Percentiles rank a stretch among this genome's conserved stretches.
Evolutionary conservation across 108 stramenopile species (phyloP).

Genomic region (Cyclotella atomus): DNA sequence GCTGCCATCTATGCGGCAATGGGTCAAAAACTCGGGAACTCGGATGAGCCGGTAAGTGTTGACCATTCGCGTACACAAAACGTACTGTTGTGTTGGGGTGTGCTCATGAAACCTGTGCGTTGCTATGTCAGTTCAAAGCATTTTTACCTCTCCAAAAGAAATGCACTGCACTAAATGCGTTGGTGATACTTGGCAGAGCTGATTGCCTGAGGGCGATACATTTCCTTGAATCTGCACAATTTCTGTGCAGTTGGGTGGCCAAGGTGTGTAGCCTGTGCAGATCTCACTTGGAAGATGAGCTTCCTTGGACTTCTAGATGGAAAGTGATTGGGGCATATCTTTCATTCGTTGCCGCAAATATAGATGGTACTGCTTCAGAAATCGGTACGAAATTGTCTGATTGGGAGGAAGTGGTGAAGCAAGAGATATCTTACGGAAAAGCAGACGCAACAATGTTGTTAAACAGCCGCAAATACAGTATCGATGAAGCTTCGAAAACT

Average conservation of each 20-base stretch:
- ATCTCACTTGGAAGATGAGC: slow-evolving; percentile 25
- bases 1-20: slow-evolving; percentile 83
- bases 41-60: slow-evolving; percentile 57
- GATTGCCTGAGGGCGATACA: slow-evolving; percentile 81
- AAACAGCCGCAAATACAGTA: slow-evolving; percentile 7
- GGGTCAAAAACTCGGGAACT: slow-evolving; percentile 72
- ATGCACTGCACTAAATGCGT: slow-evolving; percentile 69
- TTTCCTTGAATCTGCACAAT: slow-evolving; percentile 80
- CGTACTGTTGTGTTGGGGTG: too few relatives aligned
- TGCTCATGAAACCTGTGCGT: too few relatives aligned
- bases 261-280: slow-evolving; percentile 63
- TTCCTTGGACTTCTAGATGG: slow-evolving; percentile 67
- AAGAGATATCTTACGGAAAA: slow-evolving; percentile 55
- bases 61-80: too few relatives aligned
- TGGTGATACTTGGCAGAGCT: slow-evolving; percentile 78
- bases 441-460: slow-evolving; percentile 39
- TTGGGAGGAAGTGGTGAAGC: slow-evolving; percentile 57
- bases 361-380: slow-evolving; percentile 48
- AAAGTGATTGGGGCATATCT: slow-evolving; percentile 58
- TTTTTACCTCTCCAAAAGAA: slow-evolving; percentile 51
- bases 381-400: slow-evolving; percentile 7
- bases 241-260: slow-evolving; percentile 79
- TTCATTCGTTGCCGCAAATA: slow-evolving; percentile 63
- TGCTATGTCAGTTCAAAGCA: too few relatives aligned
- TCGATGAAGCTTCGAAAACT: background rate